These are phyloP conservation scores for Kwoniella heveanensis DNA, from an alignment of 768 basidiomycete species.

Conservation along the genomic window DNA sequence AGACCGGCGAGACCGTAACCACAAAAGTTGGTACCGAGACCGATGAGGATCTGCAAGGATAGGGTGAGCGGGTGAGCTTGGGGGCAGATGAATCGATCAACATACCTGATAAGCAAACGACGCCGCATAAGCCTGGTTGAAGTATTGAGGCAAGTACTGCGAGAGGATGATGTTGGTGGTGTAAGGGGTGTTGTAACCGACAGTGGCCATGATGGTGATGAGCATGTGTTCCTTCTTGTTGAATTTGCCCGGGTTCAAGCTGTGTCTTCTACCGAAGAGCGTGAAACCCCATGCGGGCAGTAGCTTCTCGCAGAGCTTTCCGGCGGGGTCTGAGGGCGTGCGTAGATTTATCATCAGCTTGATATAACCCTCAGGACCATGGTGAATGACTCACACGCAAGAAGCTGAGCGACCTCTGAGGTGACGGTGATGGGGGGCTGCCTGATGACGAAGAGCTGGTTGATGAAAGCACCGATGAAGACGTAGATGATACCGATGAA, in stretches of 20 bases:
- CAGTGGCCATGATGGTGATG: conserved; percentile 50
- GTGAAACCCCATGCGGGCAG: conserved; percentile 32
- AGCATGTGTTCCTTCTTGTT: conserved; percentile 53
- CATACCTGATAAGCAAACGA: conserved; percentile 30
- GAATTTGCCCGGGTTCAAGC: conserved; percentile 49
- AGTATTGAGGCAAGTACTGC: conserved; percentile 43
- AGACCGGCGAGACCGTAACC: conserved; percentile 90
- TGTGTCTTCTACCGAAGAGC: conserved; percentile 29
- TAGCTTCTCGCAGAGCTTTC: conserved; percentile 27
- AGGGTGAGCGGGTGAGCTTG: neutral
- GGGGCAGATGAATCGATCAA: neutral
- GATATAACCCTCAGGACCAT: neutral
- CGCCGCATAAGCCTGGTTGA: conserved; percentile 49
- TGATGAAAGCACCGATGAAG: conserved; percentile 61
- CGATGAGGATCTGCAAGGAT: conserved; percentile 59
- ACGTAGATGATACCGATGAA: conserved; percentile 58
- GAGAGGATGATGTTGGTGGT: conserved; percentile 37
- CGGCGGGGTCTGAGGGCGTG: conserved; percentile 26
- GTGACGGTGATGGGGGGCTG: conserved; percentile 65
- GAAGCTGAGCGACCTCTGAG: conserved; percentile 72
- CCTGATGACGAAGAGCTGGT: conserved; percentile 60
- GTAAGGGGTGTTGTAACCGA: conserved; percentile 45
- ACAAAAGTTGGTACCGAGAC: conserved; percentile 81
- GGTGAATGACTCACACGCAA: conserved; percentile 57
- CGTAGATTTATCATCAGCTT: neutral